Evolutionary conservation across 495 filamentous ascomycete species (phyloP), one percentile per base, ranked within the genome.

Genomic region (Penicillium goetzii): DNA sequence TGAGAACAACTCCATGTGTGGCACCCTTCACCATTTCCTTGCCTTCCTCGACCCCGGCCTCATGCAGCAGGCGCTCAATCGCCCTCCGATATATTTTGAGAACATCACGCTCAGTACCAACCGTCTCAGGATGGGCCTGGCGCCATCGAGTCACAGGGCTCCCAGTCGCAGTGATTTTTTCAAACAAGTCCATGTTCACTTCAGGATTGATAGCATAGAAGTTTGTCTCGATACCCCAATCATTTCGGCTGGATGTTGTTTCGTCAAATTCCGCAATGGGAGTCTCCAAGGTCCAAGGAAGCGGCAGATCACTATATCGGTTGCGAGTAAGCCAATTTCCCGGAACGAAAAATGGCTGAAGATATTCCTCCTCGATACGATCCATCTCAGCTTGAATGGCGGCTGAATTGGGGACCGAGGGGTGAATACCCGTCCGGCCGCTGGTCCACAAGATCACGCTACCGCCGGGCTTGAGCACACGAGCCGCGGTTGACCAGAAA

Each of bases 391-490:
- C 56, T 30, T 74, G 65, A 8, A 80, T 71, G 25, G 71, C 68
- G 0, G 47, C 66, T 12, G 62, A 62, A 60, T 80, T 77, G 2
- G 75, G 73, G 23, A 72, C 74, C 0, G 68, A 69, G 2, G 75
- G 74, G 61, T 81, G 75, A 62, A 66, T 33, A 5, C 53, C 8
- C 26, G 40, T 32, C 40, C 63, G 60, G 58, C 60, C 67, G 52
- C 51, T 71, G 4, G 70, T 69, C 85, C 85, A 89, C 2, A 88
- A 33, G 0, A 82, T 83, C 5, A 88, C 81, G 0, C 78, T 88
- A 14, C 85, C 86, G 5, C 83, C 82, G 4, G 82, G 81, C 60
- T 79, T 82, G 17, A 89, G 64, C 9, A 83, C 73, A 23, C 75
- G 71, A 0, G 82, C 84, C 0, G 83, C 85, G 2, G 67, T 65